Base-by-base conservation (phyloP, 2,329 filamentous ascomycete genomes). In the Colletotrichum melonis region DNA sequence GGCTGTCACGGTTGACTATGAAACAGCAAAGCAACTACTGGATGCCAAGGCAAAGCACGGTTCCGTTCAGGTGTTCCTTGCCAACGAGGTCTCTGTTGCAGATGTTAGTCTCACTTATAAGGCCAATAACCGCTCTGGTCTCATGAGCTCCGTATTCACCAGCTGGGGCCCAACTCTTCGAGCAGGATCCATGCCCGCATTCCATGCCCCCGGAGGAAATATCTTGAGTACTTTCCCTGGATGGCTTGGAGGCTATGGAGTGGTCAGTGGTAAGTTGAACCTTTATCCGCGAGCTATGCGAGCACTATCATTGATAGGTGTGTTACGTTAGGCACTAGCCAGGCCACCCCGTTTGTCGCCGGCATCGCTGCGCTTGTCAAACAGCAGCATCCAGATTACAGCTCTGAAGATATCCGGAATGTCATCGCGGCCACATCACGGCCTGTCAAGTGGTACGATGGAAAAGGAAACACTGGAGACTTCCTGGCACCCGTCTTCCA, bases 81-180 rank as follows among this genome's bases (percentile, higher is more conserved):
- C 58, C 11, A 49, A 58, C 4, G 69, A 72, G 4, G 22, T 54
- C 2, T 58, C 64, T 0, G 12, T 42, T 14, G 38, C 58, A 9
- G 58, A 57, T 6, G 35, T 28, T 0, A 4, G 14, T 5, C 28
- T 72, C 2, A 58, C 56, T 1, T 63, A 72, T 24, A 68, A 24
- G 2, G 24, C 14, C 0, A 72, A 72, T 54, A 68, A 72, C 4
- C 64, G 22, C 1, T 63, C 69, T 4, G 69, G 64, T 0, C n/a
- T 28, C 4, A 52, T 63, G 6, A 35, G 26, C 2, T 68, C 69
- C 2, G 19, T 2, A 0, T 84, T 78, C 68, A 82, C 80, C 12
- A 81, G 80, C 32, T 86, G 84, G 84, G 84, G 84, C 2, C 85
- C 85, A 3, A 82, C 80, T 0, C 83, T 81, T 70, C 82, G 86